phyloP scores from a whole-genome alignment of 345 rosid species.

The Conringia planisiliqua region DNA sequence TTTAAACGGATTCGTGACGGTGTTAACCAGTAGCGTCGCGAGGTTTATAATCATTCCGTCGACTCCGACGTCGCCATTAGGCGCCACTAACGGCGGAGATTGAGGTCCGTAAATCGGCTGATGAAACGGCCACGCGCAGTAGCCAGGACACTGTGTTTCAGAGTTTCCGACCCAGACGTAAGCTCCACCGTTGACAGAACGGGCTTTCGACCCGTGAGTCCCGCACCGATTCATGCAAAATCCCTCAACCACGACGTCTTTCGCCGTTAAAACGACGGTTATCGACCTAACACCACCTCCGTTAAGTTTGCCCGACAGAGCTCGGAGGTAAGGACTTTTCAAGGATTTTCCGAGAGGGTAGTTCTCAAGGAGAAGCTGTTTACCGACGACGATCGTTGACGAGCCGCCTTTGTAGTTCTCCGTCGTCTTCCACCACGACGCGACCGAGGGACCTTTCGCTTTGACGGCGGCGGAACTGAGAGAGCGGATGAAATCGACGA shows the following conservation, averaged over 20 bases:
- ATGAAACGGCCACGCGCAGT: constrained; percentile 98
- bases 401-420: constrained; percentile 62
- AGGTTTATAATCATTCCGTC: constrained; percentile 90
- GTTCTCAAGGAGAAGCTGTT: constrained; percentile 55
- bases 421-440: constrained; percentile 85
- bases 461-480: constrained; percentile 27
- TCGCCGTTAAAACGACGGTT: constrained; percentile 67
- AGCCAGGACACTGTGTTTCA: constrained; percentile 77
- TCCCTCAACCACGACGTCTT: constrained; percentile 76
- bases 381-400: constrained; percentile 44
- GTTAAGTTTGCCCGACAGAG: constrained; percentile 49
- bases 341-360: constrained; percentile 64
- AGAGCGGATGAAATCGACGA: constrained; percentile 75
- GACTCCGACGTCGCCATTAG: constrained; percentile 88
- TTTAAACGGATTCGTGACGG: constrained; percentile 74
- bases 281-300: constrained; percentile 38
- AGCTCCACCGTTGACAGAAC: constrained; percentile 33
- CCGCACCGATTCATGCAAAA: constrained; percentile 82
- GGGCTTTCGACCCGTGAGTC: constrained; percentile 47
- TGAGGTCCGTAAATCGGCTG: constrained; percentile 92
- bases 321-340: constrained; percentile 44
- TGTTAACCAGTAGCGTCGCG: constrained; percentile 71
- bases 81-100: constrained; percentile 72
- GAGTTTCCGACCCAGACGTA: constrained; percentile 92
- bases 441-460: constrained; percentile 43